Evolutionary conservation across 2,329 filamentous ascomycete genomes (phyloP).

Genomic region (Zopfia rhizophila): DNA sequence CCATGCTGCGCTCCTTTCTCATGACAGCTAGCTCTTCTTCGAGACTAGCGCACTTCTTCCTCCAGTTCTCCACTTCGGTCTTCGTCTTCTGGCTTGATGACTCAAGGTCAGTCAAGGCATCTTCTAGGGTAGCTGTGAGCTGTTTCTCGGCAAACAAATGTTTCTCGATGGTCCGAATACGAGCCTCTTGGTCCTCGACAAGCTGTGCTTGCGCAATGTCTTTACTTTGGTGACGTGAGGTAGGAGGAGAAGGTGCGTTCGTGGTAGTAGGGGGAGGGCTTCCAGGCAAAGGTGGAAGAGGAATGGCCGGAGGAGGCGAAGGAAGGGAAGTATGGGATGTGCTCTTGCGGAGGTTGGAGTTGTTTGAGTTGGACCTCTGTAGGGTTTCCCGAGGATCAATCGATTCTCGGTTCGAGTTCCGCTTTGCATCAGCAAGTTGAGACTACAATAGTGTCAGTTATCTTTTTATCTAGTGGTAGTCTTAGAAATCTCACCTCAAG

Average conservation of each 20-base stretch:
- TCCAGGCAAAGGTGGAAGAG: slow-evolving; percentile 87
- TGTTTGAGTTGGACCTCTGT: slow-evolving; percentile 67
- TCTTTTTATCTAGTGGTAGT: neutral
- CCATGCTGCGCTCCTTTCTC: slow-evolving; percentile 68
- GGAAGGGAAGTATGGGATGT: slow-evolving; percentile 84
- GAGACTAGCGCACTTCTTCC: slow-evolving; percentile 81
- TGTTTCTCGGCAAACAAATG: slow-evolving; percentile 96
- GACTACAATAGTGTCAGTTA: slow-evolving; percentile 57
- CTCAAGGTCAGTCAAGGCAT: slow-evolving; percentile 94
- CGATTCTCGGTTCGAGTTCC: slow-evolving; percentile 58
- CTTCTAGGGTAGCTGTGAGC: slow-evolving; percentile 92
- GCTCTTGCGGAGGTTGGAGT: slow-evolving; percentile 84
- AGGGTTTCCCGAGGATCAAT: slow-evolving; percentile 59
- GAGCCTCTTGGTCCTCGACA: slow-evolving; percentile 93
- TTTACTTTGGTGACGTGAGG: slow-evolving; percentile 81
- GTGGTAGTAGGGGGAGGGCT: slow-evolving; percentile 56
- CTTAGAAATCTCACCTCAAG: slow-evolving; percentile 74
- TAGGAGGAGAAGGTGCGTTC: slow-evolving; percentile 67
- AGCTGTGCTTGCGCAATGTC: slow-evolving; percentile 81
- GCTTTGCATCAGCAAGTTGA: slow-evolving; percentile 69
- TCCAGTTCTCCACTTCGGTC: slow-evolving; percentile 88
- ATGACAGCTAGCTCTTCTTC: slow-evolving; percentile 76
- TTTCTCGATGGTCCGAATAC: slow-evolving; percentile 96
- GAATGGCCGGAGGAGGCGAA: slow-evolving; percentile 93
- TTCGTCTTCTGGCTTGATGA: slow-evolving; percentile 91